A percentile compares a stretch with the other conserved stretches of the same genome.
These are phyloP conservation scores for Mucor irregularis DNA, from an alignment of 371 early-diverging fungal genomes.

Conservation along the genomic window DNA sequence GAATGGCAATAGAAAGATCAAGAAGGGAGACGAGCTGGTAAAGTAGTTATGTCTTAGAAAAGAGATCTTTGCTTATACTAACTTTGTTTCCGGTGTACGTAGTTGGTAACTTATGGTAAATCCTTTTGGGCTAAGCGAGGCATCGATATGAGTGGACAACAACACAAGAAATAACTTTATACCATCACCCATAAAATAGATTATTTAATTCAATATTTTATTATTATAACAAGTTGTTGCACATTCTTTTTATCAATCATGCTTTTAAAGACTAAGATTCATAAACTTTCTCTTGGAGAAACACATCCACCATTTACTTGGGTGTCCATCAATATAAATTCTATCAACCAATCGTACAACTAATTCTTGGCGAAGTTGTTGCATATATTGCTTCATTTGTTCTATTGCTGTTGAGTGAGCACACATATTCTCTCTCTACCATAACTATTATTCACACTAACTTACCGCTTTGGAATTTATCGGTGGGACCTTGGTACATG, in stretches of 20 bases:
- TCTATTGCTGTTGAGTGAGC: constrained; percentile 46
- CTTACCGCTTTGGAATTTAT: constrained; percentile 77
- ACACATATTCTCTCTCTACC: not conserved
- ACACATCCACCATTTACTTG: constrained; percentile 98
- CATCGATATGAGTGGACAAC: constrained; percentile 47
- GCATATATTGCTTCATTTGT: constrained; percentile 82
- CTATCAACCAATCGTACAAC: constrained; percentile 73
- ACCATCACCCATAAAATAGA: too few species aligned
- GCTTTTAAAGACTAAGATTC: constrained; percentile 70
- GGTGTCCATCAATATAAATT: constrained; percentile 78
- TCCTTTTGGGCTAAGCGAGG: constrained; percentile 54
- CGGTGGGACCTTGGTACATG: constrained; percentile 78
- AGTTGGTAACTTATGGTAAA: constrained; percentile 56
- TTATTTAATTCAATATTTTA: not conserved
- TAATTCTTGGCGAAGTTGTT: constrained; percentile 90
- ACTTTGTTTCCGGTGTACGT: not conserved
- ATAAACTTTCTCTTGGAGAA: constrained; percentile 98
- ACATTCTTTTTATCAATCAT: not conserved
- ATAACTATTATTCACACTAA: not conserved
- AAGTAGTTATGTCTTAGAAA: not conserved
- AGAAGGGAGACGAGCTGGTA: constrained; percentile 56
- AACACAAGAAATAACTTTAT: constrained; percentile 24
- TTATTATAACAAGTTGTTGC: not conserved
- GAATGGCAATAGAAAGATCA: constrained; percentile 43
- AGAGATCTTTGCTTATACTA: not conserved